Evolutionary conservation across 495 filamentous ascomycete species (phyloP).

Genomic region (Hypoxylon rickii): DNA sequence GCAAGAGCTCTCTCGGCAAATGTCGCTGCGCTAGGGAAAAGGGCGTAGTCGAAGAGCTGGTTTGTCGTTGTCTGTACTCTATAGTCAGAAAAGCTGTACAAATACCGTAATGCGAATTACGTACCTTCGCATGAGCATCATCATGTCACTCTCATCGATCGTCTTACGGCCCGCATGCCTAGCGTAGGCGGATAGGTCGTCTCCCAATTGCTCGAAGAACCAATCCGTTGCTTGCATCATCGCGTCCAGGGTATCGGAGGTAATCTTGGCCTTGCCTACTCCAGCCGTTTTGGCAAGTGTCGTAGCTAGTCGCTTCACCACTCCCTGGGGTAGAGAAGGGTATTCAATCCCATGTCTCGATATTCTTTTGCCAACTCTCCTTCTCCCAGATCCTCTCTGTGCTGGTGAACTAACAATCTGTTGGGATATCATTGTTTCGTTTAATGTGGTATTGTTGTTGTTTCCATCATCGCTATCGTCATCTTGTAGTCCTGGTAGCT

Average conservation of each 20-base stretch:
- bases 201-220: conserved; percentile 85
- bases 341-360: conserved; percentile 76
- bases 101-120: conserved; percentile 34
- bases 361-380: conserved; percentile 61
- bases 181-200: conserved; percentile 78
- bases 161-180: conserved; percentile 81
- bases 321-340: conserved; percentile 68
- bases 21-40: conserved; percentile 83
- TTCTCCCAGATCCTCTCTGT: conserved; percentile 34
- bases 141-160: conserved; percentile 83
- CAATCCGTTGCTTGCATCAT: conserved; percentile 81
- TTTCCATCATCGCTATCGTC: conserved; percentile 28
- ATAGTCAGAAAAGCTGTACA: conserved; percentile 35
- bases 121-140: conserved; percentile 80
- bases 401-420: conserved; percentile 34
- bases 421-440: conserved; percentile 31
- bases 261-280: conserved; percentile 65
- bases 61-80: conserved; percentile 72
- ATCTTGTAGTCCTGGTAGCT: conserved; percentile 28
- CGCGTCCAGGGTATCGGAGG: conserved; percentile 69
- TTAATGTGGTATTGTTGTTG: too few relatives aligned
- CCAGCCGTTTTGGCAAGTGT: conserved; percentile 67
- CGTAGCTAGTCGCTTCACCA: conserved; percentile 76
- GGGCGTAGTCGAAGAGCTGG: conserved; percentile 69
- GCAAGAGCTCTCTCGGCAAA: conserved; percentile 80